Base-by-base conservation (phyloP, 768 basidiomycete species). In the Mycena haematopus region DNA sequence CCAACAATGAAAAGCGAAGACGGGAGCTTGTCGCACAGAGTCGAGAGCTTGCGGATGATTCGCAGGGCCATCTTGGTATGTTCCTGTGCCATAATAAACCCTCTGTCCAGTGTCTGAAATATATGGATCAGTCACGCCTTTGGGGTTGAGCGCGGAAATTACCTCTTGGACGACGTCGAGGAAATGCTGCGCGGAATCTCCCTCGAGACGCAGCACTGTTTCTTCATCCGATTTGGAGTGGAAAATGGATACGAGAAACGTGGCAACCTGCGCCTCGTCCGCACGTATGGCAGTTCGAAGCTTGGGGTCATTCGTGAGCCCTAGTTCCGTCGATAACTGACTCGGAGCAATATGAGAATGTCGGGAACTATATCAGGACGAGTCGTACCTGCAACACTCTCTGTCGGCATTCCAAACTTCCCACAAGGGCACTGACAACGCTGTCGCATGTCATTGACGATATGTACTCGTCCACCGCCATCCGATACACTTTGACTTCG, bases 1-100 rank as follows among this genome's bases (percentile, higher is more conserved):
- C 42, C 57, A 25, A 52, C 46, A 8, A 71, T 65, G 51, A 68
- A 65, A 7, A 71, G 52, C 0, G 62, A 56, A 7, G 65, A 55
- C 4, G 69, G 70, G 17, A 71, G 62, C 21, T 14, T 56, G 35
- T 62, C 67, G n/a, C 40, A 60, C 4, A 44, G 13, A 33, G 65
- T 58, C 6, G 64, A 67, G 7, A 71, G 59, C 54, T 66, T 68
- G 38, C 65, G 55, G 2, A 68, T 42, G 6, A 70, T 27, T 8
- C 67, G 60, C 25, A 58, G 61, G 13, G 64, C 69, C 33, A 50
- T 38, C 27, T 33, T 19, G 33, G 31, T 42, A 10, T 62, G 53
- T 21, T 62, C 60, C 38, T 31, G 46, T 1, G 25, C 8, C 6
- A 42, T 22, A 4, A 56, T 35, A 25, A 56, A 40, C 6, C 53